A percentile compares a stretch with the other conserved stretches of the same genome.
Conservation (phyloP, 2,329 filamentous ascomycete species). For the Phyllosticta citribraziliensis region DNA sequence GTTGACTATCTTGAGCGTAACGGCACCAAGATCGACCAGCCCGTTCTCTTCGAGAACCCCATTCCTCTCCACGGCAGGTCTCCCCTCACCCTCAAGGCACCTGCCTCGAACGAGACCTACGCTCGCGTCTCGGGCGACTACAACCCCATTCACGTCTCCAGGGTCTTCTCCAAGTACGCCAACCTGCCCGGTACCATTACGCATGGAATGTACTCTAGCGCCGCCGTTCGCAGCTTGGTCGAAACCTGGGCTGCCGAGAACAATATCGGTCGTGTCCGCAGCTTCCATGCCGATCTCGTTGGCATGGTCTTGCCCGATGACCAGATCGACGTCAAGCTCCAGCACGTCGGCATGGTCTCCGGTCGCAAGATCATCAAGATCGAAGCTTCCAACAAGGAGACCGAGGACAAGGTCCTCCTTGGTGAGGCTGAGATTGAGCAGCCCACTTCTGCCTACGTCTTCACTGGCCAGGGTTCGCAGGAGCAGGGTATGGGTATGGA, state of each 20-base stretch:
- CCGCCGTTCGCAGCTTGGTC: slow-evolving; percentile 86
- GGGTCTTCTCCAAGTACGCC: slow-evolving; percentile 92
- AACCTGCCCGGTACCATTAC: slow-evolving; percentile 95
- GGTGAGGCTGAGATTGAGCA: slow-evolving; percentile 97
- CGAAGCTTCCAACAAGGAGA: slow-evolving; percentile 89
- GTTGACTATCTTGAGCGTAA: slow-evolving; percentile 91
- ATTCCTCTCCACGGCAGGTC: slow-evolving; percentile 92
- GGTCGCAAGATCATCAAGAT: slow-evolving; percentile 99
- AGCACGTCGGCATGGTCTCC: slow-evolving; percentile 95
- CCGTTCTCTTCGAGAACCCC: slow-evolving; percentile 92
- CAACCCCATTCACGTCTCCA: slow-evolving; percentile 97
- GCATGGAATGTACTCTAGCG: slow-evolving; percentile 98
- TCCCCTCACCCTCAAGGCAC: slow-evolving; percentile 77
- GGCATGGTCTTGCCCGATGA: slow-evolving; percentile 98
- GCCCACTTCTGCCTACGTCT: slow-evolving; percentile 91
- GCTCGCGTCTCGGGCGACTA: slow-evolving; percentile 96
- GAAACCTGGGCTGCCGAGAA: slow-evolving; percentile 99
- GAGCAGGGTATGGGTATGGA: slow-evolving; percentile 99
- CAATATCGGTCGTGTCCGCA: slow-evolving; percentile 91
- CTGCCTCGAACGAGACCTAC: slow-evolving; percentile 94
- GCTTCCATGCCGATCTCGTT: slow-evolving; percentile 93
- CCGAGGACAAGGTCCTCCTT: slow-evolving; percentile 88
- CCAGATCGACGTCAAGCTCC: slow-evolving; percentile 84
- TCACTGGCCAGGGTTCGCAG: slow-evolving; percentile 96
- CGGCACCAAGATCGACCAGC: slow-evolving; percentile 87